Percentiles rank a stretch among this genome's conserved stretches.
Evolutionary conservation across 805 yeast genomes (phyloP).

Genomic region (Starmerella cellae): DNA sequence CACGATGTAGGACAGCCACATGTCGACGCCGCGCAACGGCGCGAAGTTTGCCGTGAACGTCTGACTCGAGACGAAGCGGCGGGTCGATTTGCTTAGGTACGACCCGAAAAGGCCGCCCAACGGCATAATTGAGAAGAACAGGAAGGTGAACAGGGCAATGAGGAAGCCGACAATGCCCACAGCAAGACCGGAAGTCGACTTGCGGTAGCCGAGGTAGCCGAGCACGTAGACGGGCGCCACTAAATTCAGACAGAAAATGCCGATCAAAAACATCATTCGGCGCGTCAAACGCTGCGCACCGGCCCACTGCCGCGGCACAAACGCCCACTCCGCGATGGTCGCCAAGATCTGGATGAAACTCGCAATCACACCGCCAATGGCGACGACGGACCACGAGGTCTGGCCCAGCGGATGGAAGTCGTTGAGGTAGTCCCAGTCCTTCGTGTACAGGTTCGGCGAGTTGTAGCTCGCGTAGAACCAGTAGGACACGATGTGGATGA

Average conservation of each 20-base stretch:
- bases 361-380: conserved; percentile 86
- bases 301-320: conserved; percentile 96
- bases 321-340: conserved; percentile 83
- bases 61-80: conserved; percentile 85
- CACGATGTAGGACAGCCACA: conserved; percentile 88
- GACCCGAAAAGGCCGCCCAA: conserved; percentile 92
- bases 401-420: conserved; percentile 84
- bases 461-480: conserved; percentile 95
- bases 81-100: conserved; percentile 71
- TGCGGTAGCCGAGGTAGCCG: conserved; percentile 51
- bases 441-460: conserved; percentile 82
- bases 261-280: conserved; percentile 61
- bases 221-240: conserved; percentile 80
- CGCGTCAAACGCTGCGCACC: conserved; percentile 95
- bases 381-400: conserved; percentile 83
- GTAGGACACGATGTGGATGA: conserved; percentile 73
- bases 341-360: conserved; percentile 69
- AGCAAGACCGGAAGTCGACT: conserved; percentile 57
- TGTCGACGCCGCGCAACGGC: conserved; percentile 70
- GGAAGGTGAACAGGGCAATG: conserved; percentile 67
- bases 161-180: conserved; percentile 81
- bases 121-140: conserved; percentile 90
- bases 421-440: conserved; percentile 66
- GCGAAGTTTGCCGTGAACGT: conserved; percentile 89
- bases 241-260: conserved; percentile 57